A percentile compares a stretch with the other conserved stretches of the same genome.
phyloP scores from a whole-genome alignment of 768 basidiomycete genomes.

The Epithele typhae region DNA sequence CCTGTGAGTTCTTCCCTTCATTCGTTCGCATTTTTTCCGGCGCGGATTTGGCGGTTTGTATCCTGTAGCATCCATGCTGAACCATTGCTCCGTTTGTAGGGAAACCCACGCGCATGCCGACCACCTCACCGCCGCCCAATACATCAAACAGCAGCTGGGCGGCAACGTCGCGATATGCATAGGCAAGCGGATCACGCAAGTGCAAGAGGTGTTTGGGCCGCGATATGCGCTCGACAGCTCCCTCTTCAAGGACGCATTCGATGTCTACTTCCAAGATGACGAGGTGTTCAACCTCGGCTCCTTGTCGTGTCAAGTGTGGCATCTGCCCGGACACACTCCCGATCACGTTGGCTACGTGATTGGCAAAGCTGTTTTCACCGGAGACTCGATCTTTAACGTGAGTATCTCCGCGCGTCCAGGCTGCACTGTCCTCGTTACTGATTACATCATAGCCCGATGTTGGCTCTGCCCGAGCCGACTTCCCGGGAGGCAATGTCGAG shows the following conservation, averaged over 20 bases:
- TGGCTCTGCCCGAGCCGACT: constrained; percentile 35
- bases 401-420: constrained; percentile 1
- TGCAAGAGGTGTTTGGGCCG: constrained; percentile 32
- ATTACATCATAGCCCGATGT: constrained; percentile 29
- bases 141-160: constrained; percentile 27
- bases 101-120: constrained; percentile 39
- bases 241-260: constrained; percentile 26
- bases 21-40: too few relatives aligned
- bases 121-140: constrained; percentile 34
- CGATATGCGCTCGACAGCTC: constrained; percentile 27
- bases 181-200: constrained; percentile 30
- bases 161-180: constrained; percentile 31
- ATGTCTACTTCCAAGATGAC: constrained; percentile 32
- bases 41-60: background rate
- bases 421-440: too few relatives aligned
- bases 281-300: constrained; percentile 29
- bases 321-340: constrained; percentile 36
- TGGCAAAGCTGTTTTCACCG: constrained; percentile 33
- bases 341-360: constrained; percentile 34
- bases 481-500: constrained; percentile 34
- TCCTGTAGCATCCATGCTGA: background rate
- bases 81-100: constrained; percentile 8
- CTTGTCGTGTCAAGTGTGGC: constrained; percentile 28
- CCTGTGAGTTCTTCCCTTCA: constrained; percentile 25
- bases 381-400: constrained; percentile 37